These are phyloP conservation scores for Wilhelminamyces savonicus DNA, from an alignment of 805 yeast genomes.

Conservation along the genomic window DNA sequence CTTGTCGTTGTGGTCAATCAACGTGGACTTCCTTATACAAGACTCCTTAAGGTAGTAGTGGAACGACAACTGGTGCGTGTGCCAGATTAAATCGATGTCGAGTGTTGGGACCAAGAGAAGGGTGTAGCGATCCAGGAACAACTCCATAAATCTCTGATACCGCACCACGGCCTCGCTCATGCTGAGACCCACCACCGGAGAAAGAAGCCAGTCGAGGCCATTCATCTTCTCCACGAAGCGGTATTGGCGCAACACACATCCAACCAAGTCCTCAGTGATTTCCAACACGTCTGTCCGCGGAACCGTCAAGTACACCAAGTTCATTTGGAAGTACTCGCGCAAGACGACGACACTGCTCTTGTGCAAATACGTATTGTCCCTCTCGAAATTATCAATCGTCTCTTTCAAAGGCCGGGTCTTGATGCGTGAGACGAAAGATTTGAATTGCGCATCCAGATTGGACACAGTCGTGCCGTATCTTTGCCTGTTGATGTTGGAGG, in stretches of 20 bases:
- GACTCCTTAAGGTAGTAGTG: slow-evolving; percentile 9
- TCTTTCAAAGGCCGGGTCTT: no score
- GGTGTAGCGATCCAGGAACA: slow-evolving; percentile 2
- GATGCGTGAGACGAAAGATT: no score
- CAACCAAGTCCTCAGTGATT: slow-evolving; percentile 18
- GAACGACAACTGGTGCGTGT: slow-evolving; percentile 17
- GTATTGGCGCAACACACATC: slow-evolving; percentile 16
- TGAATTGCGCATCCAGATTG: no score
- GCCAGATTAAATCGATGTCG: slow-evolving; percentile 23
- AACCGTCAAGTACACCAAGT: slow-evolving; percentile 6
- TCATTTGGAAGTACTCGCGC: slow-evolving; percentile 7
- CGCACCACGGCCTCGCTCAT: slow-evolving; percentile 10
- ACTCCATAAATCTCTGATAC: slow-evolving; percentile 11
- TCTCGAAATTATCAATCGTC: no score
- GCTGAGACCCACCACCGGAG: slow-evolving; percentile 6
- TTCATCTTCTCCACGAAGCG: slow-evolving; percentile 15
- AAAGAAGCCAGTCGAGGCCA: slow-evolving; percentile 12
- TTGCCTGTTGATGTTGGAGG: no score
- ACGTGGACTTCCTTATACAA: slow-evolving; percentile 1
- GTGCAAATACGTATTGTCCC: no score
- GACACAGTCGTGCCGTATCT: no score
- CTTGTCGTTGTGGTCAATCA: slow-evolving; percentile 20
- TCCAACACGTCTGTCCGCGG: slow-evolving; percentile 1
- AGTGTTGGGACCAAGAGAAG: slow-evolving; percentile 18
- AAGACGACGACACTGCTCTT: not conserved